phyloP scores from a whole-genome alignment of 2,329 filamentous ascomycete genomes.

The Dothideomycetes sp. region DNA sequence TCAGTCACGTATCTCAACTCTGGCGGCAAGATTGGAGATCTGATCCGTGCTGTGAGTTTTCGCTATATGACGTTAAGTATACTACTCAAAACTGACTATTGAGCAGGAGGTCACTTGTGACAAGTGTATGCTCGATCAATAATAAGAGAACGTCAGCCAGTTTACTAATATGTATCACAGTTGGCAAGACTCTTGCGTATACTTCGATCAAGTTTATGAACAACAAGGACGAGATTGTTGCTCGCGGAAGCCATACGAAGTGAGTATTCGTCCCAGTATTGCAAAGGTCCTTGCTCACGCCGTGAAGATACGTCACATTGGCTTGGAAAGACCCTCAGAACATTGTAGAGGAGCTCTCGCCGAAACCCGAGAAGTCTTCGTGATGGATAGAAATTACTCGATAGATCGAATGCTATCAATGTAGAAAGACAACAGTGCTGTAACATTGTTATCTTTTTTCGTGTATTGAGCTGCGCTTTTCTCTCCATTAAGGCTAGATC shows the following conservation, averaged over 20 bases:
- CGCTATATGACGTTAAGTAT: not conserved
- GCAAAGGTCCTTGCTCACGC: not conserved
- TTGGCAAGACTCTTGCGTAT: slow-evolving; percentile 55
- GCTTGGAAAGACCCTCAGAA: slow-evolving; percentile 55
- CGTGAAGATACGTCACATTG: slow-evolving; percentile 40
- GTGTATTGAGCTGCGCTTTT: too few species aligned
- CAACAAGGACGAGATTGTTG: slow-evolving; percentile 46
- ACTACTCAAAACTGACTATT: not conserved
- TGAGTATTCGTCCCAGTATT: slow-evolving; percentile 18
- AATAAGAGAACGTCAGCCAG: too few species aligned
- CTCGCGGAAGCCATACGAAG: slow-evolving; percentile 58
- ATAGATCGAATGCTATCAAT: not conserved
- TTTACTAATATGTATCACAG: too few species aligned
- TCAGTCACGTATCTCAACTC: slow-evolving; percentile 53
- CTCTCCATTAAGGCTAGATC: too few species aligned
- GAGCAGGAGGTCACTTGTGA: slow-evolving; percentile 49
- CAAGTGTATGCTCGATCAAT: slow-evolving; percentile 52
- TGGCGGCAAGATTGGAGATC: slow-evolving; percentile 52
- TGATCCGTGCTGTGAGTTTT: slow-evolving; percentile 38
- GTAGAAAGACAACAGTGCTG: not conserved
- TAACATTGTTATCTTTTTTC: too few species aligned
- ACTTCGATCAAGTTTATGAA: slow-evolving; percentile 53
- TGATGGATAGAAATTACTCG: not conserved
- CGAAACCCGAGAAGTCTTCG: slow-evolving; percentile 16
- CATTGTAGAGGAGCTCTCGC: slow-evolving; percentile 45